Conservation (phyloP, 495 filamentous ascomycete species). For the Poronia punctata region DNA sequence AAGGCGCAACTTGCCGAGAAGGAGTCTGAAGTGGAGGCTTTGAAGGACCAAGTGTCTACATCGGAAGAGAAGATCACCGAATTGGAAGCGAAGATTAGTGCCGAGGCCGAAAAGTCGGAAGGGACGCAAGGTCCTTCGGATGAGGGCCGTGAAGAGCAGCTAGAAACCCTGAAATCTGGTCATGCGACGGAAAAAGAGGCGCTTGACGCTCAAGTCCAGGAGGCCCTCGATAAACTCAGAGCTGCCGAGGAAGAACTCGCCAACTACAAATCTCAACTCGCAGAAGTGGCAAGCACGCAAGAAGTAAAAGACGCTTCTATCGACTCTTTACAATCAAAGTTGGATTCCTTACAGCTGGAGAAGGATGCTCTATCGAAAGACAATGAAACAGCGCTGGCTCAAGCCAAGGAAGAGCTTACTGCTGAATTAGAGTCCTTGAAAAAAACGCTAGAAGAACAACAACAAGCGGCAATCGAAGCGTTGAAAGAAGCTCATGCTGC, state of each 20-base stretch:
- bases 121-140: constrained; percentile 22
- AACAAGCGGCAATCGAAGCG: constrained; percentile 31
- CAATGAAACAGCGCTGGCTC: constrained; percentile 22
- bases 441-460: constrained; percentile 34
- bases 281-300: constrained; percentile 28
- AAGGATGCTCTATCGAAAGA: constrained; percentile 30
- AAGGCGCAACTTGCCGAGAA: constrained; percentile 46
- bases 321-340: no score
- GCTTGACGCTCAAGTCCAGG: constrained; percentile 32
- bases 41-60: constrained; percentile 31
- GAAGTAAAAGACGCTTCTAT: constrained; percentile 35
- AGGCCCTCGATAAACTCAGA: constrained; percentile 36
- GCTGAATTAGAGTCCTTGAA: constrained; percentile 33
- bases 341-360: constrained; percentile 34
- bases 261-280: constrained; percentile 28
- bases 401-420: constrained; percentile 33
- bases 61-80: constrained; percentile 37
- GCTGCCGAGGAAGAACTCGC: constrained; percentile 33
- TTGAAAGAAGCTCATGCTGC: constrained; percentile 36
- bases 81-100: constrained; percentile 31
- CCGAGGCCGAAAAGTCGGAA: constrained; percentile 19
- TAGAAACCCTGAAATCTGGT: constrained; percentile 38
- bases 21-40: constrained; percentile 38
- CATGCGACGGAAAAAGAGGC: constrained; percentile 41
- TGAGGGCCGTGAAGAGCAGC: constrained; percentile 34